Percentiles rank a stretch among this genome's conserved stretches.
These are phyloP conservation scores for Thalia dealbata DNA, from an alignment of 176 grass and related monocot species.

Conservation along the genomic window DNA sequence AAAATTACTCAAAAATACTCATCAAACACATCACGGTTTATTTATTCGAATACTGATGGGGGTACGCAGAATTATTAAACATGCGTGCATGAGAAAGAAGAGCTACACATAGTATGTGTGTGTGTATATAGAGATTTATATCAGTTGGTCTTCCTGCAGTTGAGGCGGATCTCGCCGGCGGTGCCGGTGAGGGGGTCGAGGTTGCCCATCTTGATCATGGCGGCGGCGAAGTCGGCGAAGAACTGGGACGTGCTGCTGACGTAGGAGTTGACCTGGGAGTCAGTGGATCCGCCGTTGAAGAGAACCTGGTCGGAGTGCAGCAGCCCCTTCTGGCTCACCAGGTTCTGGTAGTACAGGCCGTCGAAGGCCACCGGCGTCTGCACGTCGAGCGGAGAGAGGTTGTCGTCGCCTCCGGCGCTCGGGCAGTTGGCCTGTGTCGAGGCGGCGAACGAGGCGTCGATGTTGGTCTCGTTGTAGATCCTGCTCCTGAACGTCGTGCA, in stretches of 20 bases:
- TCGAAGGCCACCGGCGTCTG: slow-evolving; percentile 28
- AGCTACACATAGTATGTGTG: too few species aligned
- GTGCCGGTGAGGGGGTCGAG: slow-evolving; percentile 38
- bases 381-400: slow-evolving; percentile 36
- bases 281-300: slow-evolving; percentile 37
- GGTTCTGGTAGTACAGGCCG: slow-evolving; percentile 38
- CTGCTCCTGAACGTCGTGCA: slow-evolving; percentile 30
- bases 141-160: slow-evolving; percentile 46
- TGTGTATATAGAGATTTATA: too few species aligned
- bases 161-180: slow-evolving; percentile 40
- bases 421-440: slow-evolving; percentile 42
- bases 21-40: too few species aligned
- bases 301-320: slow-evolving; percentile 47
- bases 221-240: slow-evolving; percentile 27
- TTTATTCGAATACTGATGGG: too few species aligned
- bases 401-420: slow-evolving; percentile 36
- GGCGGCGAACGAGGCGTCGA: slow-evolving; percentile 25
- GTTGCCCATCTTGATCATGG: slow-evolving; percentile 49
- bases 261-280: slow-evolving; percentile 33
- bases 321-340: slow-evolving; percentile 32
- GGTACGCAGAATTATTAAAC: too few species aligned
- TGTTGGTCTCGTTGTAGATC: slow-evolving; percentile 44
- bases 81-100: too few species aligned
- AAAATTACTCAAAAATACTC: too few species aligned
- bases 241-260: slow-evolving; percentile 14